phyloP scores from a whole-genome alignment of 768 basidiomycete genomes.

The Pleurotus citrinopileatus region DNA sequence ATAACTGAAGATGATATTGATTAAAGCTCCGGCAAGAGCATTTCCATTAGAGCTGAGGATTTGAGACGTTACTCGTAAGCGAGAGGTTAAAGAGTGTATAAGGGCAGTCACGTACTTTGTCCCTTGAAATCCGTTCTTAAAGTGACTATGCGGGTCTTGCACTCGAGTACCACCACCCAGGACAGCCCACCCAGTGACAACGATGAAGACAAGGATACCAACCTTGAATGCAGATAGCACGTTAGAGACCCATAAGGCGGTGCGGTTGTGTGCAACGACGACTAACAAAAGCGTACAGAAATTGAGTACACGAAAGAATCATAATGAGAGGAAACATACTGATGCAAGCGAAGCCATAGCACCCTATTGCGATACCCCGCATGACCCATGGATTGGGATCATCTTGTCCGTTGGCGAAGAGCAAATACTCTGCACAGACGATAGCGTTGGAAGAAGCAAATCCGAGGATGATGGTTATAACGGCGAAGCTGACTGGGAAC shows the following conservation, averaged over 20 bases:
- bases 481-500: conserved; percentile 40
- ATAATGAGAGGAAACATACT: not conserved
- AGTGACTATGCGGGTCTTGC: conserved; percentile 55
- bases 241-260: conserved; percentile 12
- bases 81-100: not conserved
- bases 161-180: conserved; percentile 56
- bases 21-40: conserved; percentile 34
- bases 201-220: conserved; percentile 44
- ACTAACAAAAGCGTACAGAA: not conserved
- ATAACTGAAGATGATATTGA: conserved; percentile 38
- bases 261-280: not conserved
- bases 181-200: conserved; percentile 58
- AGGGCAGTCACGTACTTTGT: conserved; percentile 31
- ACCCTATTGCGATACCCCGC: conserved; percentile 26
- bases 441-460: conserved; percentile 34
- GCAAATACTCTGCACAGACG: conserved; percentile 35
- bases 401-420: conserved; percentile 14
- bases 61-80: not conserved
- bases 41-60: conserved; percentile 33
- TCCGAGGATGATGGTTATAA: conserved; percentile 34
- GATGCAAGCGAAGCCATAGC: conserved; percentile 13
- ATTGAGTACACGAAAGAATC: not conserved
- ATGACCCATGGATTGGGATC: conserved; percentile 5
- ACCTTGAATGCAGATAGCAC: conserved; percentile 46
- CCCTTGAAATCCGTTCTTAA: conserved; percentile 54